These are phyloP conservation scores for Przewalskia tangutica DNA, from an alignment of 257 asterid species.

Conservation along the genomic window DNA sequence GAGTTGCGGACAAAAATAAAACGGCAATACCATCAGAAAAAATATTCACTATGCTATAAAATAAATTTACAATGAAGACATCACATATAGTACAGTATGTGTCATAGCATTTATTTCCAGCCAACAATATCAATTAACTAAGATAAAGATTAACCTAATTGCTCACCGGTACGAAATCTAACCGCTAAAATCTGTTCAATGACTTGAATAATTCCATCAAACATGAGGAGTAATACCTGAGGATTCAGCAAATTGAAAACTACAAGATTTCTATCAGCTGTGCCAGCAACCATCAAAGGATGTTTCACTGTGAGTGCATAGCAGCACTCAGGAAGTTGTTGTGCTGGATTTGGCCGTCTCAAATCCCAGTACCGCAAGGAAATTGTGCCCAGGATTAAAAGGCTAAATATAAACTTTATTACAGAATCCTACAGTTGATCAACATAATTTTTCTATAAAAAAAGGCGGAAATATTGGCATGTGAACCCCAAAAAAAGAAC, in stretches of 20 bases:
- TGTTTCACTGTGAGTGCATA: slow-evolving; percentile 80
- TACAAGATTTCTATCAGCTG: slow-evolving; percentile 80
- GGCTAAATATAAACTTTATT: not conserved
- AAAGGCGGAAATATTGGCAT: not conserved
- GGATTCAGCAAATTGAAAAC: slow-evolving; percentile 93
- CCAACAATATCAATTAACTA: not conserved
- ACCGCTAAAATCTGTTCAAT: not conserved
- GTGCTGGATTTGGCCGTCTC: slow-evolving; percentile 82
- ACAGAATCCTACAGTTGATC: not conserved
- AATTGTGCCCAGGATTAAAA: not conserved
- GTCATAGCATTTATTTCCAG: not conserved
- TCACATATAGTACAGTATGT: not conserved
- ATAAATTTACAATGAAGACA: not conserved
- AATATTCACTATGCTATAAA: not conserved
- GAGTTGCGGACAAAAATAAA: not conserved
- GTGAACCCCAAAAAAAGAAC: not conserved
- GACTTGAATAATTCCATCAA: not conserved
- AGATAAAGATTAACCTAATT: not conserved
- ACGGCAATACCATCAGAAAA: not conserved
- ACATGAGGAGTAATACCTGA: slow-evolving; percentile 45
- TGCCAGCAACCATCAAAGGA: slow-evolving; percentile 94
- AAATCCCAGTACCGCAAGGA: slow-evolving; percentile 81
- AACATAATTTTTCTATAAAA: too few species aligned
- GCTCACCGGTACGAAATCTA: not conserved
- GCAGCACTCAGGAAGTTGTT: slow-evolving; percentile 95